Base-by-base conservation (phyloP, 2,329 filamentous ascomycete genomes). In the Cordyceps cateniannulata region DNA sequence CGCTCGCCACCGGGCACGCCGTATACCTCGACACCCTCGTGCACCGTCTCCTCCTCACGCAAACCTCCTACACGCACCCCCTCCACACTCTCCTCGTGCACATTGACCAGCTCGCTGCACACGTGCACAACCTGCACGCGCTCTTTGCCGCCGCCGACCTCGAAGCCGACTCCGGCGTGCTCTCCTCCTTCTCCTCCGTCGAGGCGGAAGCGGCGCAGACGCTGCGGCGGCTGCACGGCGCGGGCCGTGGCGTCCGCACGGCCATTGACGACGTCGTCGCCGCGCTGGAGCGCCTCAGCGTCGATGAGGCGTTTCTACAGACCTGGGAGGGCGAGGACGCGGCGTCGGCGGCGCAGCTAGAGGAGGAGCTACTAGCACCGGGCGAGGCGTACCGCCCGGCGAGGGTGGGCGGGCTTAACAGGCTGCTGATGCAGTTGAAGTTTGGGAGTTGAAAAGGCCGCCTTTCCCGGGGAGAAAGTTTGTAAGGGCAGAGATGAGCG, bases 381-480 rank as follows among this genome's bases (percentile, higher is more conserved):
- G 69, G 67, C 29, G 66, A 67, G 58, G 69, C 66, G 63, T 96
- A 90, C 71, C 80, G 87, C 32, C 88, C 91, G 1, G 81, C 85
- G 63, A 85, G 88, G 63, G 84, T 91, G 3, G 90, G 90, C 0
- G 90, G 91, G 1, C 85, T 97, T 50, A 91, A 96, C 75, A 81
- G 90, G 62, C 74, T 97, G 70, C 73, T 97, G 70, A 96, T 96
- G 91, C 96, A 96, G 77, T 77, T 97, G 67, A 92, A 96, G 69
- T 85, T 85, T 71, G 83, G 83, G 38, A 62, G 66, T 57, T 67
- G 40, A 35, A n/a, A n/a, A n/a, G n/a, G n/a, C n/a, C n/a, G n/a
- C n/a, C n/a, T n/a, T n/a, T n/a, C n/a, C n/a, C n/a, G 25, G 12
- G 25, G 8, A 24, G 6, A 9, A 47, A 27, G 24, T 10, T 5